Evolutionary conservation across 2,329 filamentous ascomycete species (phyloP), one percentile per base, ranked within the genome.

Genomic region (Verticillium tricorpus): DNA sequence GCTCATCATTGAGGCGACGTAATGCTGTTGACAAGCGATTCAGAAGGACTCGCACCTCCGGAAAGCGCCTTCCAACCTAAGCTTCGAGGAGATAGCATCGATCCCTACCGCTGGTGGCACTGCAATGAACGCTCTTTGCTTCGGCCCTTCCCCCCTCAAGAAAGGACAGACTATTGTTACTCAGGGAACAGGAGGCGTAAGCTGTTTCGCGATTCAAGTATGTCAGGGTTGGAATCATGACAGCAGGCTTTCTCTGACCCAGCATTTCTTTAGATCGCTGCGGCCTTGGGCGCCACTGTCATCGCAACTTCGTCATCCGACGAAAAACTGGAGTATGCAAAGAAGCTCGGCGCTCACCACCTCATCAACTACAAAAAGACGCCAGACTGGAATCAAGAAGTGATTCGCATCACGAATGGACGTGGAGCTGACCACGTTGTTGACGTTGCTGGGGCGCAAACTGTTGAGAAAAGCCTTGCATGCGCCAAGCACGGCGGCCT

Each of bases 151-250:
- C 61, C 68, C 69, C 7, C 62, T 77, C 7, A 72, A 70, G 63
- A 69, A 74, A 1, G 78, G 76, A 1, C 69, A 77, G 54, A 77
- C 71, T 59, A 74, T 80, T 0, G 68, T 80, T 2, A 75, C 73
- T 0, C 76, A 77, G 61, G 78, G 78, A 5, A 78, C 77, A 1
- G 77, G 78, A 1, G 77, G 77, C 4, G 77, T 80, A 4, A 72
- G 69, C 37, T 69, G 77, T 25, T 75, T 77, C 35, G 72, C 74
- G 1, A 75, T 77, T 0, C 75, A 78, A 60, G 72, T 78, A 8
- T 31, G 59, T 35, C 34, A 35, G 34, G 8, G 12, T 9, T 35
- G 12, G 34, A 19, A 19, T 31, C 17, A 35, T 14, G 12, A 35
- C 34, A 35, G 12, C 34, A 9, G 11, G 34, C 34, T 14, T 3